phyloP scores from a whole-genome alignment of 805 yeast species.

The Saitoella complicata region DNA sequence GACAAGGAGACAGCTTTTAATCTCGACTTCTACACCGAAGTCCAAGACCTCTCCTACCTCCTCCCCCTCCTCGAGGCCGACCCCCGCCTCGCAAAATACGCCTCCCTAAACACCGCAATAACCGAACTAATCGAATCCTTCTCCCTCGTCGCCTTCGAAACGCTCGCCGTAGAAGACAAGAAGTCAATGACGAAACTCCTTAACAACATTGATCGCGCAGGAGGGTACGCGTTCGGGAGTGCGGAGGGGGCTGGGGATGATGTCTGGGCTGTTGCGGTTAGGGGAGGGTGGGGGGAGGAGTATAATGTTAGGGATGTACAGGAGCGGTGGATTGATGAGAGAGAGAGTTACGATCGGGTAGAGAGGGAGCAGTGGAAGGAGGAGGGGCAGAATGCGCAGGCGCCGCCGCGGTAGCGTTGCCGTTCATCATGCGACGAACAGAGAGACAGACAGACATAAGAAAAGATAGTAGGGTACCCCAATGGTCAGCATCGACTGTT shows the following conservation, averaged over 20 bases:
- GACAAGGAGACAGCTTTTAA: conserved; percentile 32
- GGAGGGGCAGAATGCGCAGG: too few relatives aligned
- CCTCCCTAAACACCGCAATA: conserved; percentile 54
- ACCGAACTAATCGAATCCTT: conserved; percentile 78
- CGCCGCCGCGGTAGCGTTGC: too few relatives aligned
- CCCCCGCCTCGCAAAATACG: conserved; percentile 42
- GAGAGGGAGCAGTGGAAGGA: too few relatives aligned
- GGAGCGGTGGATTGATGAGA: conserved; percentile 87
- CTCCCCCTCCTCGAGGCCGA: conserved; percentile 58
- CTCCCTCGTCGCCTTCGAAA: conserved; percentile 76
- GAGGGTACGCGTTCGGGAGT: conserved; percentile 84
- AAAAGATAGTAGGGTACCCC: too few relatives aligned
- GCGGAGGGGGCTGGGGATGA: conserved; percentile 95
- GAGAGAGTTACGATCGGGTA: conserved; percentile 16
- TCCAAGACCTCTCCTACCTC: conserved; percentile 60
- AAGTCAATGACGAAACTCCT: conserved; percentile 75
- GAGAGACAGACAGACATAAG: too few relatives aligned
- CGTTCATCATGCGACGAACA: too few relatives aligned
- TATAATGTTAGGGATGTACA: conserved; percentile 53
- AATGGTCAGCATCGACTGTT: too few relatives aligned
- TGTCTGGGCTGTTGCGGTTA: conserved; percentile 89
- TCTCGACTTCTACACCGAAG: conserved; percentile 80
- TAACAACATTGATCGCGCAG: conserved; percentile 70
- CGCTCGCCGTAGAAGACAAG: conserved; percentile 79
- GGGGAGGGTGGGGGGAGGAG: conserved; percentile 44